Evolutionary conservation across 2,329 filamentous ascomycete genomes (phyloP).

Genomic region (Cladorrhinum sp.): DNA sequence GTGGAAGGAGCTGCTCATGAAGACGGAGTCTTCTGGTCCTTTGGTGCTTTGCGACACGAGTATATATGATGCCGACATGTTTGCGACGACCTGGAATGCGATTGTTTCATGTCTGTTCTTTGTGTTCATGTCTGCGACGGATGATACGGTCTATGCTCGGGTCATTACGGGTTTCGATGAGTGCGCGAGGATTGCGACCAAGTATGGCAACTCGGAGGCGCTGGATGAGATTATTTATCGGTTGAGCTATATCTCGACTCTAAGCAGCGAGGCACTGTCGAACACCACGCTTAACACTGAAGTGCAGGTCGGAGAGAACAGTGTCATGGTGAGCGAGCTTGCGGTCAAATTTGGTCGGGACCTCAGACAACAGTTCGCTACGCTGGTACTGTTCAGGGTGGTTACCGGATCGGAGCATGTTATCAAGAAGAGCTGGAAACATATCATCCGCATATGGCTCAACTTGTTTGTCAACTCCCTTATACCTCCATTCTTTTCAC

Average conservation of each 20-base stretch:
- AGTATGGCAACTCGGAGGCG: conserved; percentile 77
- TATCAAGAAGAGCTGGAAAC: conserved; percentile 73
- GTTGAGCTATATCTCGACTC: conserved; percentile 83
- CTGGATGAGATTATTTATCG: conserved; percentile 92
- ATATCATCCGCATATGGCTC: conserved; percentile 85
- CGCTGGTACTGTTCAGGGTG: conserved; percentile 91
- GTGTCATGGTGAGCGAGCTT: conserved; percentile 97
- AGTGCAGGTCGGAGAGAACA: conserved; percentile 85
- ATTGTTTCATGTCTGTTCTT: conserved; percentile 94
- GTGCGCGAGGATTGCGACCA: conserved; percentile 87
- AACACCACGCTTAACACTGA: conserved; percentile 93
- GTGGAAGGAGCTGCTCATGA: conserved; percentile 90
- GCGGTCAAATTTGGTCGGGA: conserved; percentile 94
- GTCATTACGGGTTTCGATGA: conserved; percentile 95
- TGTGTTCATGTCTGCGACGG: conserved; percentile 97
- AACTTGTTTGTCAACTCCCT: conserved; percentile 96
- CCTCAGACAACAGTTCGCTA: conserved; percentile 89
- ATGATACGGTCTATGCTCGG: conserved; percentile 90
- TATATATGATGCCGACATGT: conserved; percentile 96
- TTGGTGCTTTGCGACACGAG: conserved; percentile 84
- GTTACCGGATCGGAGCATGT: conserved; percentile 79
- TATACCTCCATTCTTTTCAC: conserved; percentile 73
- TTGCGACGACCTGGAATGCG: conserved; percentile 90
- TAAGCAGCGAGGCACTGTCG: conserved; percentile 71
- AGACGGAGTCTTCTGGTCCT: conserved; percentile 72